Percentiles rank a stretch among this genome's conserved stretches.
phyloP scores from a whole-genome alignment of 176 grass and related monocot genomes.

The Saccharum spontaneum region DNA sequence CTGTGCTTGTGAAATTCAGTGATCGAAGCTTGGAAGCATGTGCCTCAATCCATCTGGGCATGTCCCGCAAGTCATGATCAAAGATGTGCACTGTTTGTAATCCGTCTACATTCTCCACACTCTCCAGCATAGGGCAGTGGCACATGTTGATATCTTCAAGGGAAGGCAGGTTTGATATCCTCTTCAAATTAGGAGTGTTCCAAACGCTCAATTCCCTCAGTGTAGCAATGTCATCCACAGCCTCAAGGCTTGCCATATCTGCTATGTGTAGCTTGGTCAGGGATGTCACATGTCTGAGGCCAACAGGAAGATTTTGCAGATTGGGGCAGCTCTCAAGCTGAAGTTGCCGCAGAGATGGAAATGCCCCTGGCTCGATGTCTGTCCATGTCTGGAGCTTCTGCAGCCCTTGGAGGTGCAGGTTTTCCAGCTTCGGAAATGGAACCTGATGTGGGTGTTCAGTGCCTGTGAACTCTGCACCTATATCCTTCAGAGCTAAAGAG shows the following conservation, averaged over 20 bases:
- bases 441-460: slow-evolving; percentile 39
- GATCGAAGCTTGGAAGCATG: slow-evolving; percentile 43
- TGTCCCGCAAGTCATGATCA: slow-evolving; percentile 57
- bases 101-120: slow-evolving; percentile 37
- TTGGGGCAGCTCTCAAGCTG: slow-evolving; percentile 72
- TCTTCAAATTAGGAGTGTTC: slow-evolving; percentile 59
- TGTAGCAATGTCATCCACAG: slow-evolving; percentile 45
- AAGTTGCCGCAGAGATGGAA: slow-evolving; percentile 62
- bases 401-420: slow-evolving; percentile 57
- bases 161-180: slow-evolving; percentile 54
- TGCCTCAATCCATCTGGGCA: slow-evolving; percentile 63
- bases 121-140: slow-evolving; percentile 48
- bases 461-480: slow-evolving; percentile 53
- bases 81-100: slow-evolving; percentile 55
- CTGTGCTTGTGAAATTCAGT: slow-evolving; percentile 47
- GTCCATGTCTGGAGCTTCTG: slow-evolving; percentile 57
- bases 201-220: slow-evolving; percentile 59
- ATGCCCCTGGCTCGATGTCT: slow-evolving; percentile 34
- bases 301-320: slow-evolving; percentile 50
- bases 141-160: slow-evolving; percentile 69
- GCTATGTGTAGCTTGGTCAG: slow-evolving; percentile 53
- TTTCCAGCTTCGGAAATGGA: slow-evolving; percentile 68
- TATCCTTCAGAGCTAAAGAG: slow-evolving; percentile 37
- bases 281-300: slow-evolving; percentile 44
- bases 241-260: slow-evolving; percentile 54